These are phyloP conservation scores for Phaseolus lunatus DNA, from an alignment of 306 rosid genomes.

Conservation along the genomic window DNA sequence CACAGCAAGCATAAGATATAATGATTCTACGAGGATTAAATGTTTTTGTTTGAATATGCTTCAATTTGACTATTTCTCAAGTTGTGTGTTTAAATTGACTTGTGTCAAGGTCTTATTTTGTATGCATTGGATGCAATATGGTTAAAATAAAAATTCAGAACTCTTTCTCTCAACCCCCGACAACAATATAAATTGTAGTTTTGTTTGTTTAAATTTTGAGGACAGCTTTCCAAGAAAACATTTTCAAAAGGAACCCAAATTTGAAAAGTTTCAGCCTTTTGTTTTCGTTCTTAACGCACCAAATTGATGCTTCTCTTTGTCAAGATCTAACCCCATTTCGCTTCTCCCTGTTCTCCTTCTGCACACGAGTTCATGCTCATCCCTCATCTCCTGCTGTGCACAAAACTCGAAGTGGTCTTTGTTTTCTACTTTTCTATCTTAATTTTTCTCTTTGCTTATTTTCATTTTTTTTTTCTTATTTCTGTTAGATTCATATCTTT, in stretches of 20 bases:
- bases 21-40: not conserved
- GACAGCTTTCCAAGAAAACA: not conserved
- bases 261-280: not conserved
- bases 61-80: not conserved
- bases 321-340: no score
- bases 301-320: not conserved
- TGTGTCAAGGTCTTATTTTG: not conserved
- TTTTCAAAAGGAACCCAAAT: not conserved
- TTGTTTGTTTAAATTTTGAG: not conserved
- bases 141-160: not conserved
- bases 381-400: no score
- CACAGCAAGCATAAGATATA: not conserved
- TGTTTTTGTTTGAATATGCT: not conserved
- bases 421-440: no score
- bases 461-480: no score
- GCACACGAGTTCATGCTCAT: no score
- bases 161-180: not conserved
- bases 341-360: no score
- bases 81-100: not conserved
- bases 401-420: no score
- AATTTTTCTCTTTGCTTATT: no score
- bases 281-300: not conserved
- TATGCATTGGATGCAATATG: not conserved
- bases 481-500: no score
- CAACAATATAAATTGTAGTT: not conserved